Evolutionary conservation across 495 filamentous ascomycete species (phyloP).

Genomic region (Aspergillus haitiensis): DNA sequence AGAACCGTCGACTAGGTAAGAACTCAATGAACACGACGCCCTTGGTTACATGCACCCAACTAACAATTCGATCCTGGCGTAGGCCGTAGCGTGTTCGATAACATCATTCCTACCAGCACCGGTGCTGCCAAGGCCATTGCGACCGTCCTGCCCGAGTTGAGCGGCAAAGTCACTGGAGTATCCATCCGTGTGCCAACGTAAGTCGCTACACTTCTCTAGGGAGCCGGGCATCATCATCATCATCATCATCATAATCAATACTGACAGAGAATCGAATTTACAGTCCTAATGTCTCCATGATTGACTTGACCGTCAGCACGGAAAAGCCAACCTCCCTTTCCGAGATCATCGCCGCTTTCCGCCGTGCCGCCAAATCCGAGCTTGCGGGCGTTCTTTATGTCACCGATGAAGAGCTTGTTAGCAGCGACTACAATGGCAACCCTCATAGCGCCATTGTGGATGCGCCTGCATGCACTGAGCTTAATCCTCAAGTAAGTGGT

Average conservation of each 20-base stretch:
- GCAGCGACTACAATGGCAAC: constrained; percentile 36
- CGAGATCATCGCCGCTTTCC: constrained; percentile 37
- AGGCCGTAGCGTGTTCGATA: constrained; percentile 39
- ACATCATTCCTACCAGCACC: constrained; percentile 39
- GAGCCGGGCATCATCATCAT: constrained; percentile 4
- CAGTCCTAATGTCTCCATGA: constrained; percentile 42
- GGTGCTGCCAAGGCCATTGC: constrained; percentile 40
- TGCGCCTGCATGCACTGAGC: constrained; percentile 32
- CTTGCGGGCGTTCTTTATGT: constrained; percentile 35
- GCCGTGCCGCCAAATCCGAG: constrained; percentile 29
- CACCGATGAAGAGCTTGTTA: constrained; percentile 37
- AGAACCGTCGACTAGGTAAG: constrained; percentile 37
- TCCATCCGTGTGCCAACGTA: constrained; percentile 41
- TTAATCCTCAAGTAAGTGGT: constrained; percentile 33
- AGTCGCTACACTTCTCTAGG: constrained; percentile 6
- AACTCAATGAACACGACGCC: no score
- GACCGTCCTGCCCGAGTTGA: constrained; percentile 33
- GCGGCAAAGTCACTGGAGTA: constrained; percentile 37
- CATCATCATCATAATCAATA: neutral
- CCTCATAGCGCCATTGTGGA: constrained; percentile 36
- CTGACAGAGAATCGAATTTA: neutral
- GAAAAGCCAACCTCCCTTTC: constrained; percentile 33
- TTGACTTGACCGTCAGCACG: constrained; percentile 38
- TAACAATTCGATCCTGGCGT: neutral
- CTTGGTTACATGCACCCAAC: neutral